Percentiles rank a stretch among this genome's conserved stretches.
Evolutionary conservation across 2,329 filamentous ascomycete genomes (phyloP).

Genomic region (Alternaria sp.): DNA sequence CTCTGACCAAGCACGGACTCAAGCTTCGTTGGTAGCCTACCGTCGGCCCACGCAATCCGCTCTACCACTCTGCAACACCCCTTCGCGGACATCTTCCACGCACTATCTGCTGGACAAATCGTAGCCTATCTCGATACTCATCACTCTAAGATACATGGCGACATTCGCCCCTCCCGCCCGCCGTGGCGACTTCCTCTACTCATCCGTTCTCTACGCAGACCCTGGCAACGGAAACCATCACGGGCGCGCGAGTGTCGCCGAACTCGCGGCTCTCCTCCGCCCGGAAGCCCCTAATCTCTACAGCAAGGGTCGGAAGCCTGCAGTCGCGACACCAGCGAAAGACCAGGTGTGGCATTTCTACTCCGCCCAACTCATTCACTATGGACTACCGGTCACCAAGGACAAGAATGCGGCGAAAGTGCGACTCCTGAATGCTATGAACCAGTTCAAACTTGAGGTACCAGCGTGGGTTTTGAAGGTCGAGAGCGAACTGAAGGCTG

Average conservation of each 20-base stretch:
- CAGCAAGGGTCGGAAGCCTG: slow-evolving; percentile 14
- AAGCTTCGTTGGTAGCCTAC: background rate
- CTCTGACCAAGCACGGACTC: background rate
- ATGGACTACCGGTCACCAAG: slow-evolving; percentile 63
- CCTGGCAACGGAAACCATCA: slow-evolving; percentile 41
- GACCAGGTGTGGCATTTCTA: slow-evolving; percentile 67
- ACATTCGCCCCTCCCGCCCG: slow-evolving; percentile 37
- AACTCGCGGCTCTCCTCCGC: slow-evolving; percentile 37
- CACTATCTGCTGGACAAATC: background rate
- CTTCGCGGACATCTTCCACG: background rate
- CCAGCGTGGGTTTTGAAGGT: slow-evolving; percentile 57
- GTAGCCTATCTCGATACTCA: background rate
- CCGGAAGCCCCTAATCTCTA: slow-evolving; percentile 26
- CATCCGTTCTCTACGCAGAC: slow-evolving; percentile 39
- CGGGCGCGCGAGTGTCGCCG: slow-evolving; percentile 37
- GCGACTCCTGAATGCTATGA: slow-evolving; percentile 64
- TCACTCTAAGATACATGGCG: slow-evolving; percentile 9
- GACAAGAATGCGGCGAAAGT: slow-evolving; percentile 65
- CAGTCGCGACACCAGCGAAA: slow-evolving; percentile 28
- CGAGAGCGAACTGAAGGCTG: slow-evolving; percentile 63
- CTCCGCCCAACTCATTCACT: slow-evolving; percentile 67
- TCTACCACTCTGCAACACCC: background rate
- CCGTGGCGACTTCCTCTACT: slow-evolving; percentile 38
- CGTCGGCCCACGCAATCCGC: background rate
- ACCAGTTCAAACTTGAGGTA: slow-evolving; percentile 55